These are phyloP conservation scores for Corymbia citriodora DNA, from an alignment of 441 rosid genomes.

Conservation along the genomic window DNA sequence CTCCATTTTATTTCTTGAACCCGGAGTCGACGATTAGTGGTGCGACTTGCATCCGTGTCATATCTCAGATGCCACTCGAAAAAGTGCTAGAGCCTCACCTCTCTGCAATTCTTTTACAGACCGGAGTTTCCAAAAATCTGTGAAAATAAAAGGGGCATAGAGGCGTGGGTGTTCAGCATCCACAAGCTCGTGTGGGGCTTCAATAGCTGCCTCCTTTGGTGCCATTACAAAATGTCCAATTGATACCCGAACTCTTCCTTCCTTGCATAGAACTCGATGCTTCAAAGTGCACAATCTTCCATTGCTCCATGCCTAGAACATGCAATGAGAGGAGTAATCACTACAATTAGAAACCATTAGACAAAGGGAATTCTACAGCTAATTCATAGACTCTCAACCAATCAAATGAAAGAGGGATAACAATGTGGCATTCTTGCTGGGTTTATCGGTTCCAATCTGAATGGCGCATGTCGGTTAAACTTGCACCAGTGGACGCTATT, in stretches of 20 bases:
- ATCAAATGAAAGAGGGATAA: background rate
- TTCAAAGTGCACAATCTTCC: background rate
- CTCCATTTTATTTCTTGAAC: background rate
- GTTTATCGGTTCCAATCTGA: background rate
- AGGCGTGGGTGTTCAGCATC: background rate
- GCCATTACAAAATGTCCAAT: background rate
- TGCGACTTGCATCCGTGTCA: background rate
- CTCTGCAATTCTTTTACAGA: background rate
- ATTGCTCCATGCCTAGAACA: background rate
- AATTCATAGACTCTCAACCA: background rate
- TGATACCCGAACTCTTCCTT: background rate
- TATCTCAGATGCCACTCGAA: background rate
- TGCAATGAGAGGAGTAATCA: background rate
- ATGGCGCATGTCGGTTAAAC: background rate
- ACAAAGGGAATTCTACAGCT: background rate
- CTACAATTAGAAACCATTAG: background rate
- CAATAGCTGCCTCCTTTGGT: background rate
- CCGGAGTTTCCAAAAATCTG: background rate
- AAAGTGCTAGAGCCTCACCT: background rate
- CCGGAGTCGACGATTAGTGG: background rate
- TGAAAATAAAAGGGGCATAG: background rate
- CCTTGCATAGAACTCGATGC: background rate
- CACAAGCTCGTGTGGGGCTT: background rate
- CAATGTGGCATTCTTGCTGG: background rate
- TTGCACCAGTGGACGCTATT: background rate